Evolutionary conservation across 1,284 basidiomycete species (phyloP), one percentile per base, ranked within the genome.

Genomic region (Trametes polyzona): DNA sequence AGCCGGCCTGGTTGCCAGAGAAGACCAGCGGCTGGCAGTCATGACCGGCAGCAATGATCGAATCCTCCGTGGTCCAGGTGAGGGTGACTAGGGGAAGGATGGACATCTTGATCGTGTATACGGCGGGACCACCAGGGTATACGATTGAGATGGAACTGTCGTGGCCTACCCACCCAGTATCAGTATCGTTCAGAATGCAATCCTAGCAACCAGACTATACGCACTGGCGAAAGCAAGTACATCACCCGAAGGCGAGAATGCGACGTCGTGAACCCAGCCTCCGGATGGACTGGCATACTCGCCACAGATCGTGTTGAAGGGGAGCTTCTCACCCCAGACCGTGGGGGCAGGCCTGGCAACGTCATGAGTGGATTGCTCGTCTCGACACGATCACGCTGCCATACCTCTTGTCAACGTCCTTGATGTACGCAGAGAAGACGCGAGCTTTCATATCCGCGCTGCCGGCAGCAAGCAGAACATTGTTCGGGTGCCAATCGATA

Each of bases 401-500:
- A 67, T 64, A 88, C 93, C 87, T 91, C 66, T 90, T 85, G 72
- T 99, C 96, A n/a, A 98, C 88, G 65, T 98, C 97, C 79, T 99
- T 99, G 80, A 98, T 76, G 57, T 73, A 76, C 4, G 96, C 97
- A 11, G 94, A 97, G 74, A 99, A 94, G n/a, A 99, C 97, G 23
- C 96, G 85, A 6, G 96, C 96, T 73, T 95, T 94, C 83, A 93
- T 93, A 71, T 99, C 96, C 0, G 96, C 94, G 55, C 92, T 90
- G 16, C 96, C 96, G 24, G 96, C 91, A 4, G 96, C 96, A 21
- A 99, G 85, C 11, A 99, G 81, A 10, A 99, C 73, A 50, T 76
- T 97, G 77, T 95, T 99, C 36, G 96, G 95, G 72, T 99, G 96
- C 96, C 96, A 99, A 68, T 98, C 96, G 66, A 99, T 77, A 10